phyloP scores from a whole-genome alignment of 108 stramenopile genomes.

The Cyclotella sp. region DNA sequence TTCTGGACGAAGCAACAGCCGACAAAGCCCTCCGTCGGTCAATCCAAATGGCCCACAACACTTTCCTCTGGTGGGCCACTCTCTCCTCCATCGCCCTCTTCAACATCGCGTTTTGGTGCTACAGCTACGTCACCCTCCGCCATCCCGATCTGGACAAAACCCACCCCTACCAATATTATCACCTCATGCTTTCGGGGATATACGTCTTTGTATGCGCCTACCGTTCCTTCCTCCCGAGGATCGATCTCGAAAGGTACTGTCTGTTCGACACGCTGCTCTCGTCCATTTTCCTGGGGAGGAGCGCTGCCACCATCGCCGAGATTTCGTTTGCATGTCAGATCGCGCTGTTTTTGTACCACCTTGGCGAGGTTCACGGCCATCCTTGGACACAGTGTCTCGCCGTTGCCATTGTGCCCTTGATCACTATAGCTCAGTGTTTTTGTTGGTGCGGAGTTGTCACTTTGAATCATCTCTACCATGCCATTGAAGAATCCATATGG shows the following conservation, averaged over 20 bases:
- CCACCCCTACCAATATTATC: constrained; percentile 33
- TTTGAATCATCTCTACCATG: constrained; percentile 49
- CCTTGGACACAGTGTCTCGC: constrained; percentile 10
- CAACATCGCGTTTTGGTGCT: constrained; percentile 34
- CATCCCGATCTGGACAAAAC: background rate
- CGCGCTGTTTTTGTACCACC: constrained; percentile 36
- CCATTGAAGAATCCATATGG: constrained; percentile 55
- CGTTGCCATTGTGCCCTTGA: constrained; percentile 21
- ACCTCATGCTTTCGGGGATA: constrained; percentile 43
- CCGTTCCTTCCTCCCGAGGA: constrained; percentile 47
- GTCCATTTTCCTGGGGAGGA: constrained; percentile 47
- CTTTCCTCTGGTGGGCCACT: constrained; percentile 28
- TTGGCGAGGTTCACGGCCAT: constrained; percentile 41
- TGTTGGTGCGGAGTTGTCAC: constrained; percentile 52
- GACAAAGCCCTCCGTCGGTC: background rate
- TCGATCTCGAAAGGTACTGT: constrained; percentile 52
- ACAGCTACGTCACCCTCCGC: constrained; percentile 31
- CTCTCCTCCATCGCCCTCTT: constrained; percentile 19
- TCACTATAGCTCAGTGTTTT: constrained; percentile 41
- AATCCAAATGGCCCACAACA: background rate
- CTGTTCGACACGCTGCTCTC: constrained; percentile 43
- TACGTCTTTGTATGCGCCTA: constrained; percentile 53
- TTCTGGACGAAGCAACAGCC: background rate
- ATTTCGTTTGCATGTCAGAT: constrained; percentile 36
- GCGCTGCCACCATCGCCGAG: constrained; percentile 46